phyloP scores from a whole-genome alignment of 2,329 filamentous ascomycete genomes.

The Colletotrichum magnum region DNA sequence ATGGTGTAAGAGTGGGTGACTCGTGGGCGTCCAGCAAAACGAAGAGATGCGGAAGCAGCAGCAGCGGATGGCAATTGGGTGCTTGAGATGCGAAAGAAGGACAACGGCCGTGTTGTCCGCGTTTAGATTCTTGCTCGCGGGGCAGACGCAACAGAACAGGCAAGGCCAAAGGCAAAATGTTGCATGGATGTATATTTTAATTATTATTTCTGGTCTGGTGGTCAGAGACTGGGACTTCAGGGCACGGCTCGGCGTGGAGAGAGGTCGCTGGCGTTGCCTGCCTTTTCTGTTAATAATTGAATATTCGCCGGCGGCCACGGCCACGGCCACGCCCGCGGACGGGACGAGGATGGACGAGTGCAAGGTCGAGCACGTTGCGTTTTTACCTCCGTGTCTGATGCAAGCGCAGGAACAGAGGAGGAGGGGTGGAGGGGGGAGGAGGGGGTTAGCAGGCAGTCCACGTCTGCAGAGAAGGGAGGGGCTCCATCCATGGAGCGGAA shows the following conservation, averaged over 20 bases:
- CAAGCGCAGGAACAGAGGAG: constrained; percentile 27
- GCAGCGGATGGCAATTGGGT: constrained; percentile 8
- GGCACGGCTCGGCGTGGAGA: constrained; percentile 26
- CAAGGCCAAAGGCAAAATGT: constrained; percentile 20
- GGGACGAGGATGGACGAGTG: constrained; percentile 10
- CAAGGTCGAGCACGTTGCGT: constrained; percentile 29
- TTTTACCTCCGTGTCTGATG: constrained; percentile 34
- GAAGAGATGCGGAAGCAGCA: neutral
- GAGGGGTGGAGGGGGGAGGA: neutral
- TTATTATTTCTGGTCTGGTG: constrained; percentile 21
- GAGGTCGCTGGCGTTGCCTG: constrained; percentile 10
- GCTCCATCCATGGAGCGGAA: constrained; percentile 36
- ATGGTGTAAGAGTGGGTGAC: no score
- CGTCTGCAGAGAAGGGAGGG: neutral
- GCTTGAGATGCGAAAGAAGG: neutral
- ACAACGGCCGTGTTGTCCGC: neutral
- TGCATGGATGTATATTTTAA: constrained; percentile 34
- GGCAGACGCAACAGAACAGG: constrained; percentile 19
- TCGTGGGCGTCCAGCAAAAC: neutral
- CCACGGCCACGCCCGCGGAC: constrained; percentile 7
- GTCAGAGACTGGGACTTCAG: neutral
- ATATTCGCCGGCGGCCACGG: constrained; percentile 38
- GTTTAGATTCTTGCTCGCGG: constrained; percentile 3
- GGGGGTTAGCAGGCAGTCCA: neutral
- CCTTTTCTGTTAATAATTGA: constrained; percentile 41